Evolutionary conservation across 2,329 filamentous ascomycete species (phyloP).

Genomic region (Diaporthe australafricana): DNA sequence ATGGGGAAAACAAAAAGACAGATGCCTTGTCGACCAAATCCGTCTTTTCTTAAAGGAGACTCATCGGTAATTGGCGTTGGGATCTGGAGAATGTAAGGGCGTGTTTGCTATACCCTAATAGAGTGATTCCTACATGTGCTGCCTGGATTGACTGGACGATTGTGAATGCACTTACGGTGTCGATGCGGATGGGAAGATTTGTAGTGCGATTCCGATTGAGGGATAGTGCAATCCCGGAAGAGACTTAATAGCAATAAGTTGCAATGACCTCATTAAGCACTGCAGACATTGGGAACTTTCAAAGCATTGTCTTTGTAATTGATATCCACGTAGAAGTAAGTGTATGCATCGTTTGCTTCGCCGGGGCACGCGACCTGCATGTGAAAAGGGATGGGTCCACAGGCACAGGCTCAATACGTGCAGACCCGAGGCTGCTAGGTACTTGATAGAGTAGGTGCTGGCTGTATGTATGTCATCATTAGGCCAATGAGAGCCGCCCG

Average conservation of each 20-base stretch:
- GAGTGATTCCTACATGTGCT: not conserved
- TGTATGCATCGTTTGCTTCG: not conserved
- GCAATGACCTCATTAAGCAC: not conserved
- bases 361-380: slow-evolving; percentile 25
- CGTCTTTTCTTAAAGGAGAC: slow-evolving; percentile 73
- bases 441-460: not conserved
- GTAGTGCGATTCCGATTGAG: not conserved
- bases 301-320: slow-evolving; percentile 6
- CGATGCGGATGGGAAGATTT: not conserved
- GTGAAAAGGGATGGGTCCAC: slow-evolving; percentile 31
- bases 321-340: slow-evolving; percentile 1
- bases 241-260: not conserved
- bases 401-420: slow-evolving; percentile 19
- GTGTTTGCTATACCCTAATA: slow-evolving; percentile 36
- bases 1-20: slow-evolving; percentile 68
- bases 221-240: not conserved
- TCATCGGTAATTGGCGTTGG: slow-evolving; percentile 31
- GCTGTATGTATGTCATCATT: slow-evolving; percentile 7
- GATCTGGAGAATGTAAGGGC: slow-evolving; percentile 28
- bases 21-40: slow-evolving; percentile 81
- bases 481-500: slow-evolving; percentile 16
- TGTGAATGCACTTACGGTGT: not conserved
- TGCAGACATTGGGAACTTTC: no score
- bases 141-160: not conserved
- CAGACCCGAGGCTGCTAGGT: slow-evolving; percentile 21